Base-by-base conservation (phyloP, 2,329 filamentous ascomycete species). In the Pestalotiopsis sp. region DNA sequence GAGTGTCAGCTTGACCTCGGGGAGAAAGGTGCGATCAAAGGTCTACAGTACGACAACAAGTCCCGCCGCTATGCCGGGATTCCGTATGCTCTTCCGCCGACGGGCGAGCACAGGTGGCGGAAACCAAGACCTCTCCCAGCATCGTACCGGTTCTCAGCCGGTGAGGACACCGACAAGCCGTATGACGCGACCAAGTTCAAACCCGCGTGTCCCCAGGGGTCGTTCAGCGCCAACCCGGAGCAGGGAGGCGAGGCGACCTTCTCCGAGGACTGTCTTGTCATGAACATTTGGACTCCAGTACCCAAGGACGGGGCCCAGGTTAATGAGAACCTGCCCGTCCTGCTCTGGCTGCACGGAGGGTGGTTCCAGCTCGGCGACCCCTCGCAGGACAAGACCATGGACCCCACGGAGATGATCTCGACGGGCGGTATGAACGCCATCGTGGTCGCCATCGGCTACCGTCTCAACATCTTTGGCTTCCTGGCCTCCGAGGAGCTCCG, bases 391-490 rank as follows among this genome's bases (percentile, higher is more conserved):
- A 70, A 76, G 9, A 77, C 78, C 2, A 81, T 83, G 79, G 78
- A 84, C 64, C 81, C 83, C 0, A 84, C 81, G 0, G 83, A 85
- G 68, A 72, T 84, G 12, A 79, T 82, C 1, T 77, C 79, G 3
- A 77, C 76, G 1, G 76, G 77, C 1, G 74, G 72, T 2, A 71
- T 84, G 2, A 70, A 75, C 71, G 76, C 80, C 67, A 71, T 80
- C 66, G 76, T 78, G 80, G 80, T 87, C 1, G 83, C 80, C 41
- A 82, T 86, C 73, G 83, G 83, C 71, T 84, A 89, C 74, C 83
- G 88, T 5, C 81, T 90, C 57, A 84, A 85, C 7, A 85, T 85
- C 3, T 82, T 91, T 73, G 90, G 90, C 0, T 91, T 92, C 74
- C 74, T 91, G n/a, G 83, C 83, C 25, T 89, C 78, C 65, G 9